Percentiles rank a stretch among this genome's conserved stretches.
Conservation (phyloP, 2,329 filamentous ascomycete species). For the Pseudocercospora crystallina region DNA sequence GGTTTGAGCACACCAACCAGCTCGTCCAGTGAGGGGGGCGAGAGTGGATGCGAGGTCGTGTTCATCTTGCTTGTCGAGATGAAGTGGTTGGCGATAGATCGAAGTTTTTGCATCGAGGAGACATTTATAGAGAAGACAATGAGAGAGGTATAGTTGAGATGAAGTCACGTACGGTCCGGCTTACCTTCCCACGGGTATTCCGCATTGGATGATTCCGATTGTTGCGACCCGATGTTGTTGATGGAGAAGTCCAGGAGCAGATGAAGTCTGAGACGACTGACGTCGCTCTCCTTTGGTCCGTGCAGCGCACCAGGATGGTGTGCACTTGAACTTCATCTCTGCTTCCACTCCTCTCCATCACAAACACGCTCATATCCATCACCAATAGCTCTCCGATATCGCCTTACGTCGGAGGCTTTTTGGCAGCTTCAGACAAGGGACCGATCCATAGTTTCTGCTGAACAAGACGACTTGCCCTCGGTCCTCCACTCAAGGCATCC, state of each 20-base stretch:
- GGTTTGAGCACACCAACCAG: slow-evolving; percentile 23
- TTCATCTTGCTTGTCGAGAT: slow-evolving; percentile 19
- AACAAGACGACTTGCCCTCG: slow-evolving; percentile 8
- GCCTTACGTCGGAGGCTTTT: not conserved
- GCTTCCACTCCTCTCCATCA: no score
- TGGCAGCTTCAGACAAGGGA: not conserved
- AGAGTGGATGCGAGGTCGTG: slow-evolving; percentile 25
- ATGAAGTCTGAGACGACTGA: no score
- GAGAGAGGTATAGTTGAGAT: not conserved
- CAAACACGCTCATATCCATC: no score
- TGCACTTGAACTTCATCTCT: no score
- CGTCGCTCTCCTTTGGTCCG: not conserved
- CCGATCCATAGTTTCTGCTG: not conserved
- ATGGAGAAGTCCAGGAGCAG: no score
- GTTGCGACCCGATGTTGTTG: no score
- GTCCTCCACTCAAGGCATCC: slow-evolving; percentile 4
- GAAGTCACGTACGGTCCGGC: slow-evolving; percentile 3
- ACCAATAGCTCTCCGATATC: not conserved
- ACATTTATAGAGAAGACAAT: not conserved
- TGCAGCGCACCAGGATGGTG: not conserved
- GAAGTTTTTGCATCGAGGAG: slow-evolving; percentile 2
- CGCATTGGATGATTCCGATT: no score
- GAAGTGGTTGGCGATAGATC: not conserved
- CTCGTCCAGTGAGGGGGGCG: slow-evolving; percentile 28
- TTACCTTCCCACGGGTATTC: not conserved